These are phyloP conservation scores for Aureobasidium sp. DNA, from an alignment of 2,329 filamentous ascomycete species.

Conservation along the genomic window DNA sequence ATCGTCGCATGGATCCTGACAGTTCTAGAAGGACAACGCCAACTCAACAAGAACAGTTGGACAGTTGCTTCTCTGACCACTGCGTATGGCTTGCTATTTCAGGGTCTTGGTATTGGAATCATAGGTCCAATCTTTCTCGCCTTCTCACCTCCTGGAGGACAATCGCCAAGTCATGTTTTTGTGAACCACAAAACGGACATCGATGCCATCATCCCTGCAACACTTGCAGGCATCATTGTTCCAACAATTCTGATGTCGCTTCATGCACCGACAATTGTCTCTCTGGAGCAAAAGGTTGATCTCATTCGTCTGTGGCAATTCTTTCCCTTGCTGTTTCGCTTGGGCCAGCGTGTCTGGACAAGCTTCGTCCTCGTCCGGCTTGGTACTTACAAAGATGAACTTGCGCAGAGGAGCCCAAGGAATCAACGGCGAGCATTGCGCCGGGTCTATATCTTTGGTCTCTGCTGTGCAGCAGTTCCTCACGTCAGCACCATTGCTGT, in stretches of 20 bases:
- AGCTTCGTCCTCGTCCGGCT: background rate
- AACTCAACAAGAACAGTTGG: background rate
- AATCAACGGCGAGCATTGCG: background rate
- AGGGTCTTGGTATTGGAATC: constrained; percentile 6
- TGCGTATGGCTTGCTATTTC: constrained; percentile 10
- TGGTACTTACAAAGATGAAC: background rate
- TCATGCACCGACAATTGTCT: background rate
- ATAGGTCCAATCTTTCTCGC: constrained; percentile 9
- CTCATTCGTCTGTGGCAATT: constrained; percentile 12
- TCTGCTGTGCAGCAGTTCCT: background rate
- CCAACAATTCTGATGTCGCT: constrained; percentile 14
- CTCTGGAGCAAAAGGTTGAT: background rate
- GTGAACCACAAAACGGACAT: background rate
- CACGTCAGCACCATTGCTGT: background rate
- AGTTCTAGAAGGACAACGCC: constrained; percentile 4
- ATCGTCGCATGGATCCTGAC: constrained; percentile 12
- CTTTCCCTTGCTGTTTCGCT: constrained; percentile 3
- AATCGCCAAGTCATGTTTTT: background rate
- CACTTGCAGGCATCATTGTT: background rate
- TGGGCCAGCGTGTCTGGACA: background rate
- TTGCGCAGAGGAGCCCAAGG: background rate
- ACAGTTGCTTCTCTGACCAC: background rate
- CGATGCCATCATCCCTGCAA: background rate
- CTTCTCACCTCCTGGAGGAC: background rate
- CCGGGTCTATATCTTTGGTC: constrained; percentile 1